Evolutionary conservation across 108 stramenopile species (phyloP).

Genomic region (Cyclostephanos tholiformis): DNA sequence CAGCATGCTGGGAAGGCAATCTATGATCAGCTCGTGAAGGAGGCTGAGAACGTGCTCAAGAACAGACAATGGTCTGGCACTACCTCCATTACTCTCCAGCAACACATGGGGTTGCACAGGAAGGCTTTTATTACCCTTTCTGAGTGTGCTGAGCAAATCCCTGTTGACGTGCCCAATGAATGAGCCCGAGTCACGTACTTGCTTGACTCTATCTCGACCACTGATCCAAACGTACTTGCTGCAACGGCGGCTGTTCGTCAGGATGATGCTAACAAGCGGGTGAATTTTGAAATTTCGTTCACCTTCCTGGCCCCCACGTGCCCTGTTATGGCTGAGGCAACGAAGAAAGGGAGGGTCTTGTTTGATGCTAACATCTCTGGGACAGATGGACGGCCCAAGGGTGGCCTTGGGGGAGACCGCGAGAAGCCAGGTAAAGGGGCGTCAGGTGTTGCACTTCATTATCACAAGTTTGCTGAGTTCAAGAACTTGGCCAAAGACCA

Average conservation of each 20-base stretch:
- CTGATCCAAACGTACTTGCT: conserved; percentile 4
- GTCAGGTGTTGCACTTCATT: neutral
- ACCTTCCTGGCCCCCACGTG: neutral
- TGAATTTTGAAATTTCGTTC: neutral
- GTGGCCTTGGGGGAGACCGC: too few species aligned
- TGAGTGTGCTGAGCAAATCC: too few species aligned
- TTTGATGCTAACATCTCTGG: neutral
- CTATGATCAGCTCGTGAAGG: too few species aligned
- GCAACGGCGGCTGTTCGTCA: neutral
- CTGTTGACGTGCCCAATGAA: too few species aligned
- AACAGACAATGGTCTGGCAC: too few species aligned
- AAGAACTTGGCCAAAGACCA: neutral
- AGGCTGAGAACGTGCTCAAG: too few species aligned
- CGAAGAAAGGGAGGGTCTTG: neutral
- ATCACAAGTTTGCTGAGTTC: neutral
- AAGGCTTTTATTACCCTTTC: too few species aligned
- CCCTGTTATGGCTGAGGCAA: neutral
- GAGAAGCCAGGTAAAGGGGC: neutral
- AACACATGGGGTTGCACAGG: too few species aligned
- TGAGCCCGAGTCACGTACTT: too few species aligned
- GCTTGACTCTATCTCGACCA: too few species aligned
- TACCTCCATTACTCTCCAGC: too few species aligned
- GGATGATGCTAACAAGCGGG: neutral
- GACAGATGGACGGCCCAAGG: neutral
- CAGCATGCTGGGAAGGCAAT: too few species aligned